phyloP scores from a whole-genome alignment of 2,329 filamentous ascomycete genomes.

The Arachnopeziza araneosa region DNA sequence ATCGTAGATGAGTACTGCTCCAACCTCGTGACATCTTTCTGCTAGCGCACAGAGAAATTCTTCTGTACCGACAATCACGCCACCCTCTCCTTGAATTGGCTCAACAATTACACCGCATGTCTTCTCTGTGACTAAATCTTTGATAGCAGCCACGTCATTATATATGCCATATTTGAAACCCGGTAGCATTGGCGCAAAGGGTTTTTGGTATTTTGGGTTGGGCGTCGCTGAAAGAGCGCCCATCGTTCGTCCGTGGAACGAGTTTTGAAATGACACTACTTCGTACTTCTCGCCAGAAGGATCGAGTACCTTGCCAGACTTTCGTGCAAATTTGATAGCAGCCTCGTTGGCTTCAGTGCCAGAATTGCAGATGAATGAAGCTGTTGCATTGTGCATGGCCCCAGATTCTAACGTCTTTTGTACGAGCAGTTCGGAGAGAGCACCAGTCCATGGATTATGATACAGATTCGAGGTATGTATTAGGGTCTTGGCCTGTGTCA shows the following conservation, averaged over 20 bases:
- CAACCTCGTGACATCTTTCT: slow-evolving; percentile 76
- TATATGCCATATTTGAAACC: slow-evolving; percentile 83
- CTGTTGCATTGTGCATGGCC: slow-evolving; percentile 72
- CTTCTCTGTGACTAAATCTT: slow-evolving; percentile 69
- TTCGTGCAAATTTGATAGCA: slow-evolving; percentile 93
- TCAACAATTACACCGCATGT: slow-evolving; percentile 95
- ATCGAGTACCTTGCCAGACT: slow-evolving; percentile 73
- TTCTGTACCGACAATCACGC: slow-evolving; percentile 75
- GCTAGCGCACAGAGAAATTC: slow-evolving; percentile 84
- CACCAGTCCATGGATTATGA: slow-evolving; percentile 92
- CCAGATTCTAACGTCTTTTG: slow-evolving; percentile 74
- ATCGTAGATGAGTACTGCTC: slow-evolving; percentile 86
- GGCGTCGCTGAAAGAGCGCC: slow-evolving; percentile 91
- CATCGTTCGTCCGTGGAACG: slow-evolving; percentile 97
- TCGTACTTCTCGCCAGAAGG: slow-evolving; percentile 71
- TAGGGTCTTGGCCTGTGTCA: slow-evolving; percentile 60
- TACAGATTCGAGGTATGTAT: slow-evolving; percentile 95
- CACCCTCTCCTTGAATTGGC: slow-evolving; percentile 95
- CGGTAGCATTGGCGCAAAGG: slow-evolving; percentile 92
- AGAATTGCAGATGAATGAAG: slow-evolving; percentile 93
- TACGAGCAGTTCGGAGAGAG: slow-evolving; percentile 78
- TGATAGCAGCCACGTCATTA: slow-evolving; percentile 72
- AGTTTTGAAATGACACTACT: slow-evolving; percentile 83
- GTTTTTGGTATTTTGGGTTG: slow-evolving; percentile 95
- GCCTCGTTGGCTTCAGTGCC: slow-evolving; percentile 97